phyloP scores from a whole-genome alignment of 1,139 yeast species.

The Nakaseomyces uthaithaninus region DNA sequence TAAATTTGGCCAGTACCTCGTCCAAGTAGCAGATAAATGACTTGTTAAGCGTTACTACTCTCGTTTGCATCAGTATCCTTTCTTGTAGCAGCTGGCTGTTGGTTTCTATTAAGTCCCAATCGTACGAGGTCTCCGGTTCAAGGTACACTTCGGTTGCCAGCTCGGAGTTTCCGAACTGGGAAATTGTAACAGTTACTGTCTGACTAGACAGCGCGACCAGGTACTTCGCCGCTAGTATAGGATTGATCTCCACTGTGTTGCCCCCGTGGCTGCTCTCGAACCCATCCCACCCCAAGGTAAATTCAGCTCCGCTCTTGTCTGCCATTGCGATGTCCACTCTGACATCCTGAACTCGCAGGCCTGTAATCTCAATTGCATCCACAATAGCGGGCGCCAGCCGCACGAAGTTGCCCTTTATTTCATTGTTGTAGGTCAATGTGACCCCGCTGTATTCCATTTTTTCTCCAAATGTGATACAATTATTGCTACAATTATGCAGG shows the following conservation, averaged over 20 bases:
- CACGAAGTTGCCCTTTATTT: conserved; percentile 2
- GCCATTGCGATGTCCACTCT: not conserved
- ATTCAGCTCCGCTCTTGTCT: not conserved
- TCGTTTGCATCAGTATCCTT: conserved; percentile 65
- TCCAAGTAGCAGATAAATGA: conserved; percentile 59
- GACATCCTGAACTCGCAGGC: not conserved
- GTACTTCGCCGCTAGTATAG: not conserved
- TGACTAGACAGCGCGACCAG: not conserved
- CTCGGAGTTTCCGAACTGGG: not conserved
- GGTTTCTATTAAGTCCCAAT: conserved; percentile 86
- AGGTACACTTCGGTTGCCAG: conserved; percentile 55
- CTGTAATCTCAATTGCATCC: not conserved
- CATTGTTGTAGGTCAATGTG: conserved; percentile 4
- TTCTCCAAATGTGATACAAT: too few species aligned
- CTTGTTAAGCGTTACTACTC: conserved; percentile 61
- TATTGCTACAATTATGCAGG: too few species aligned
- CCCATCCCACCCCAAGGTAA: conserved; percentile 5
- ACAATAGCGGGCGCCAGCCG: not conserved
- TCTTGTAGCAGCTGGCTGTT: conserved; percentile 75
- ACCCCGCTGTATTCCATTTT: not conserved
- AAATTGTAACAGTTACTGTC: not conserved
- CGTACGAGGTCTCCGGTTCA: conserved; percentile 70
- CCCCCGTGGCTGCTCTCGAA: not conserved
- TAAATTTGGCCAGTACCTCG: conserved; percentile 56
- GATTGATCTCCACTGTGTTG: conserved; percentile 2